Conservation (phyloP, 2,329 filamentous ascomycete species). For the Cladosporium sp. region DNA sequence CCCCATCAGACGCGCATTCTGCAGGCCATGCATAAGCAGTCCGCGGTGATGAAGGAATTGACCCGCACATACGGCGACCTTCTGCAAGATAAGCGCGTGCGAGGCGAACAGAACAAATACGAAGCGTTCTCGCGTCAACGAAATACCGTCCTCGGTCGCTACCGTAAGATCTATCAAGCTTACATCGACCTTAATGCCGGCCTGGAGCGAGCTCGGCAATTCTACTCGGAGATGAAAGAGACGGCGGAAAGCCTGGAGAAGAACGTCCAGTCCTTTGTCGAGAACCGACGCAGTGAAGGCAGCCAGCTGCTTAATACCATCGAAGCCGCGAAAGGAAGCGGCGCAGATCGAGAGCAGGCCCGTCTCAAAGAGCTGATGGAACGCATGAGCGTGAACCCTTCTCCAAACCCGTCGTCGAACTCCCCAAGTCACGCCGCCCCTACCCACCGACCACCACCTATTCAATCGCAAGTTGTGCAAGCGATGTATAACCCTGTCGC, state of each 20-base stretch:
- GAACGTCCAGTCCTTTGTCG: constrained; percentile 96
- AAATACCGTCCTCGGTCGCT: constrained; percentile 72
- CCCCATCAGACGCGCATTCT: constrained; percentile 85
- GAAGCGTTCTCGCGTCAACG: constrained; percentile 80
- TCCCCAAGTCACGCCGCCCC: constrained; percentile 33
- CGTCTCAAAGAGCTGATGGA: constrained; percentile 88
- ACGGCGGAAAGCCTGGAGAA: constrained; percentile 87
- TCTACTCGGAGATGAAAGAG: constrained; percentile 94
- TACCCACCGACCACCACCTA: constrained; percentile 36
- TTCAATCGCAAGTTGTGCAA: constrained; percentile 35
- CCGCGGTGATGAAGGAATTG: constrained; percentile 88
- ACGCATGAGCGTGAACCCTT: constrained; percentile 74
- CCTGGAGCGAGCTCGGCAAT: constrained; percentile 78
- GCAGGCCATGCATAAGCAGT: constrained; percentile 93
- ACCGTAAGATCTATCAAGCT: constrained; percentile 85
- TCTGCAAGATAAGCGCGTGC: constrained; percentile 87
- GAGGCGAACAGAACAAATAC: constrained; percentile 91
- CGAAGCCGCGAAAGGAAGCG: constrained; percentile 65
- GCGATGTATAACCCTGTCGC: constrained; percentile 48
- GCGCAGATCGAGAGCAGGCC: constrained; percentile 77
- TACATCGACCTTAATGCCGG: constrained; percentile 86
- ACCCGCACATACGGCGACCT: constrained; percentile 80
- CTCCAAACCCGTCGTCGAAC: constrained; percentile 33
- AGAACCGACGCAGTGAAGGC: constrained; percentile 85
- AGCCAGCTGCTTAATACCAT: constrained; percentile 84